Evolutionary conservation across 2,329 filamentous ascomycete species (phyloP), one percentile per base, ranked within the genome.

Genomic region (Botrytis hyacinthi): DNA sequence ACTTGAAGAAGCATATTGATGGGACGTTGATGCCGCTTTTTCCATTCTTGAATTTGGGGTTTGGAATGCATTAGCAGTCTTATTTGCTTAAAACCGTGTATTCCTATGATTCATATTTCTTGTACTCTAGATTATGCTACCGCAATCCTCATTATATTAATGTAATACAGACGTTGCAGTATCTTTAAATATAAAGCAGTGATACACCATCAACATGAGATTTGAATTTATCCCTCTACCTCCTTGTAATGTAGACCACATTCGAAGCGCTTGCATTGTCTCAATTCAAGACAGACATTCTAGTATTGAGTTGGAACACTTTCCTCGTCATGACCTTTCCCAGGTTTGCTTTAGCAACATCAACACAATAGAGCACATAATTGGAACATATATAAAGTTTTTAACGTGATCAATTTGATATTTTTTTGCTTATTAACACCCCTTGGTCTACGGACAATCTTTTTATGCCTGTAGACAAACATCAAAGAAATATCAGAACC

Each of bases 391-490:
- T 35, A 8, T 62, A 61, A 60, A 70, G 65, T 68, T 74, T 73
- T 61, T 57, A 65, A 74, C 72, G 73, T 69, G 54, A 75, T 76
- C 71, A 77, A 75, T 71, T 73, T 75, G 73, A 42, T 51, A 67
- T 40, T 67, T 67, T 74, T 77, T 76, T 74, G 77, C 78, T 78
- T 67, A 81, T 80, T 80, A 79, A 76, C 76, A 77, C 75, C 77
- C 72, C 76, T 78, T 80, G 70, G 78, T 80, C 78, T 81, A 81
- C 79, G 80, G 79, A 77, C 79, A 76, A 77, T 80, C 79, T 79
- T 70, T 68, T 77, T 77, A 79, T 80, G 80, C 79, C 78, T 75
- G 77, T 80, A 79, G 76, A 65, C 74, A 75, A 76, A 72, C 51
- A 71, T 75, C 77, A 75, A 75, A 77, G 74, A 76, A 78, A 73